These are phyloP conservation scores for Colletotrichum shisoi DNA, from an alignment of 2,329 filamentous ascomycete species.

Conservation along the genomic window DNA sequence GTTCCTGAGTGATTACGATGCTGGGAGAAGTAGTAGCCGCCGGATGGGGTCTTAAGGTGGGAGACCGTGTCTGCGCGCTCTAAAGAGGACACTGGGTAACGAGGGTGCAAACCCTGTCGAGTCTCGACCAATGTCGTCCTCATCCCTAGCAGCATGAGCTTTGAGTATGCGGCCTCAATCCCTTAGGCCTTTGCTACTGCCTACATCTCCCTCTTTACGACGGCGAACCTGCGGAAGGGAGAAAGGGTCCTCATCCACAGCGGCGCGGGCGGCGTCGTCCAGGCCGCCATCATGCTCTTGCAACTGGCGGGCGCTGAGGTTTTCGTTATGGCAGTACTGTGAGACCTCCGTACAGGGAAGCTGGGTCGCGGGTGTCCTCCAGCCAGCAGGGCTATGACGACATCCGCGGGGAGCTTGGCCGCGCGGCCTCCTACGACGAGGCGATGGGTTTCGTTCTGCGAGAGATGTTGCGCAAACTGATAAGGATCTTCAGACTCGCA, in stretches of 20 bases:
- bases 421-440: background rate
- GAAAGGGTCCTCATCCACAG: constrained; percentile 50
- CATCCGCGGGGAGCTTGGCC: background rate
- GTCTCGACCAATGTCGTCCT: constrained; percentile 43
- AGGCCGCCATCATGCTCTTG: constrained; percentile 48
- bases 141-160: constrained; percentile 50
- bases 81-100: constrained; percentile 39
- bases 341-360: background rate
- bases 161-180: constrained; percentile 49
- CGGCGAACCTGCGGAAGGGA: constrained; percentile 42
- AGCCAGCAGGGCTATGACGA: background rate
- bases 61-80: constrained; percentile 44
- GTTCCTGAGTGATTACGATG: constrained; percentile 46
- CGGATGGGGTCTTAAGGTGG: constrained; percentile 42
- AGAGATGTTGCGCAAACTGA: constrained; percentile 39
- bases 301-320: constrained; percentile 46
- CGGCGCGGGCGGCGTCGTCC: constrained; percentile 49
- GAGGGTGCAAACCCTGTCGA: constrained; percentile 38
- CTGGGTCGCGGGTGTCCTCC: background rate
- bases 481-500: background rate
- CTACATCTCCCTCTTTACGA: constrained; percentile 45
- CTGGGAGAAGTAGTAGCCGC: constrained; percentile 44
- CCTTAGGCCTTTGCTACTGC: constrained; percentile 45
- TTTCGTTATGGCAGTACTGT: constrained; percentile 44
- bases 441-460: constrained; percentile 39